Base-by-base conservation (phyloP, 768 basidiomycete genomes). In the Tylopilus intermedius region DNA sequence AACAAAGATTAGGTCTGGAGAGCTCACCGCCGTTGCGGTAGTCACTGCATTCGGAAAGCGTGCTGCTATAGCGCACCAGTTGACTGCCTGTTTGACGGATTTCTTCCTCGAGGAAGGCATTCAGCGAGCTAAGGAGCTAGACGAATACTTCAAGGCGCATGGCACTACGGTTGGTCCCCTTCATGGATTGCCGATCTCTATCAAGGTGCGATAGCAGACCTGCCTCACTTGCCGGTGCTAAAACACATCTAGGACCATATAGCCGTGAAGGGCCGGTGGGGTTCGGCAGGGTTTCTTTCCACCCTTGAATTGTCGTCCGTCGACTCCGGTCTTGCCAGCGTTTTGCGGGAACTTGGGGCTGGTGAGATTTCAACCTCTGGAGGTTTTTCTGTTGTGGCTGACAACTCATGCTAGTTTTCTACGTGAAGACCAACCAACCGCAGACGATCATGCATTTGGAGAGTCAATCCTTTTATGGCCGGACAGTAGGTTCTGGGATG, bases 31-130 rank as follows among this genome's bases (percentile, higher is more conserved):
- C 1, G 74, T 77, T 6, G 67, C 70, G 15, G 74, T 74, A 22
- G 67, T 71, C 5, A 63, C 60, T 13, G 77, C 79, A 2, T 79
- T 75, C 53, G 72, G 63, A 49, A 79, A 78, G 61, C 67, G 80
- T n/a, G 79, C 80, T 9, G 72, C 74, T 14, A 72, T 82, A 46
- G 79, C 78, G 4, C 78, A 81, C 39, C 79, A 78, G 53, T 57
- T 80, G 27, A 59, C 65, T 4, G 57, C 61, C 41, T 77, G 73
- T 52, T 49, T 78, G 10, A 71, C 71, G 37, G 75, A 76, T 53
- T 70, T 76, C 52, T 78, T 78, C 62, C 65, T 78, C 40, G 77
- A 77, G 2, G 72, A 74, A 51, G 74, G 62, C 0, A 61, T 74
- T 35, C 60, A 56, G 47, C 68, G 63, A 41, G 78, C 78, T 13